Conservation (phyloP, 2,329 filamentous ascomycete species). For the Cladosporium sp. region DNA sequence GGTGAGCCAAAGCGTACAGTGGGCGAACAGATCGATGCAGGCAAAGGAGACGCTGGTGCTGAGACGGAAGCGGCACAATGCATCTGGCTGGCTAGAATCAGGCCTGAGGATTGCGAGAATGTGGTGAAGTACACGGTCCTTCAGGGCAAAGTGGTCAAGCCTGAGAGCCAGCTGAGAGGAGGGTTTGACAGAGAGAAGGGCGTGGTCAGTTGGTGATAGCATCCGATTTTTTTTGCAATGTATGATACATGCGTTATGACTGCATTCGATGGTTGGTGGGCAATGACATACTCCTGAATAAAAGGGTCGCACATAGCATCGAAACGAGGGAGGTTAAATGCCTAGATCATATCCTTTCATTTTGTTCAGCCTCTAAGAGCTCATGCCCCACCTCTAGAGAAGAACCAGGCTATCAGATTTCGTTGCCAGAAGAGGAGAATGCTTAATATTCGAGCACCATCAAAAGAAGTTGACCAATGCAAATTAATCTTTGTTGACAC, state of each 20-base stretch:
- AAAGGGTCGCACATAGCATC: background rate
- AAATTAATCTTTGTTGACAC: too few species aligned
- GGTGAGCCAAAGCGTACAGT: slow-evolving; percentile 29
- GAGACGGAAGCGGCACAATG: slow-evolving; percentile 67
- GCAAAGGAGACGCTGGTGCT: slow-evolving; percentile 35
- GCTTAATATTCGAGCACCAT: too few species aligned
- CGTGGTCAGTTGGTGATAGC: slow-evolving; percentile 74
- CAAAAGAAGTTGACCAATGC: too few species aligned
- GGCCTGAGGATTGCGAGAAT: slow-evolving; percentile 88
- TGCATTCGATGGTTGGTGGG: background rate
- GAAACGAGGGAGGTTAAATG: background rate
- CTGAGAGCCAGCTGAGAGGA: slow-evolving; percentile 75
- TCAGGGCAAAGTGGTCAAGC: slow-evolving; percentile 92
- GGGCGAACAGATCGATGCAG: slow-evolving; percentile 28
- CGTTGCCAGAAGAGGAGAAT: too few species aligned
- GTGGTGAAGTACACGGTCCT: slow-evolving; percentile 83
- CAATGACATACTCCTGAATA: background rate
- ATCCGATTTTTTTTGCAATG: background rate
- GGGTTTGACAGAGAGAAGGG: slow-evolving; percentile 83
- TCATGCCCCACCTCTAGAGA: too few species aligned
- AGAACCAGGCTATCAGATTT: too few species aligned
- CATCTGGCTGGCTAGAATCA: slow-evolving; percentile 84
- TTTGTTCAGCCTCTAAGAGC: too few species aligned
- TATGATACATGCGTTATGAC: slow-evolving; percentile 3
- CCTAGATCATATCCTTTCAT: too few species aligned